A percentile compares a stretch with the other conserved stretches of the same genome.
Conservation (phyloP, 2,329 filamentous ascomycete species). For the Cercospora sojina region DNA sequence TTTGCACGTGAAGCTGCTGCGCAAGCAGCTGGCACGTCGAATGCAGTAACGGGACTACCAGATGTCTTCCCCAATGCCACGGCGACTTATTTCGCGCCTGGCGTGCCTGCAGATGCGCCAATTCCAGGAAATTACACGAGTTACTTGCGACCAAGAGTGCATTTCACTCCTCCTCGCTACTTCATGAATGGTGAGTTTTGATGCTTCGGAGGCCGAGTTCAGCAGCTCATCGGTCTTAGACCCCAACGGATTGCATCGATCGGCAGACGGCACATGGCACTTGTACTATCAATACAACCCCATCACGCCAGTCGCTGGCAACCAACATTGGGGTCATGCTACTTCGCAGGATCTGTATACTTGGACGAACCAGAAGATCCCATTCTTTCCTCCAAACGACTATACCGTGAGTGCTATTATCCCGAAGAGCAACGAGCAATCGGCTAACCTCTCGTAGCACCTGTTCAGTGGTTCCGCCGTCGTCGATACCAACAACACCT, state of each 20-base stretch:
- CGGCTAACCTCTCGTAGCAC: slow-evolving; percentile 32
- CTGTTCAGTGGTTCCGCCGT: slow-evolving; percentile 59
- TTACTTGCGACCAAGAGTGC: slow-evolving; percentile 52
- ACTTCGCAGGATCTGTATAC: slow-evolving; percentile 62
- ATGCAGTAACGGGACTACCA: slow-evolving; percentile 6
- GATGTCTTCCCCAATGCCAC: slow-evolving; percentile 17
- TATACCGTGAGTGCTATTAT: slow-evolving; percentile 35
- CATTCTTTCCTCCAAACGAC: slow-evolving; percentile 58
- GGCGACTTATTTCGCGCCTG: slow-evolving; percentile 30
- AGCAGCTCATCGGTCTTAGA: slow-evolving; percentile 49
- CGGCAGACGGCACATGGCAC: slow-evolving; percentile 59
- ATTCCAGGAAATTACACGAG: slow-evolving; percentile 45
- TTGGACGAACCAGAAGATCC: slow-evolving; percentile 65
- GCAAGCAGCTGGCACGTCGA: slow-evolving; percentile 16
- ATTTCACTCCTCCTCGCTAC: slow-evolving; percentile 55
- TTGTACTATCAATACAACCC: slow-evolving; percentile 66
- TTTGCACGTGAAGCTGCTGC: slow-evolving; percentile 19
- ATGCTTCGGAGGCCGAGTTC: background rate
- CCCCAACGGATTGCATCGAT: slow-evolving; percentile 63
- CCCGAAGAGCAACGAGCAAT: background rate
- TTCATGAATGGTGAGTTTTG: slow-evolving; percentile 51
- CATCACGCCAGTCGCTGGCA: slow-evolving; percentile 44
- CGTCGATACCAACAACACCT: slow-evolving; percentile 63
- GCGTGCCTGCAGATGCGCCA: slow-evolving; percentile 38
- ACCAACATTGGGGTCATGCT: slow-evolving; percentile 63